These are phyloP conservation scores for Escovopsis sp. DNA, from an alignment of 2,329 filamentous ascomycete genomes.

Conservation along the genomic window DNA sequence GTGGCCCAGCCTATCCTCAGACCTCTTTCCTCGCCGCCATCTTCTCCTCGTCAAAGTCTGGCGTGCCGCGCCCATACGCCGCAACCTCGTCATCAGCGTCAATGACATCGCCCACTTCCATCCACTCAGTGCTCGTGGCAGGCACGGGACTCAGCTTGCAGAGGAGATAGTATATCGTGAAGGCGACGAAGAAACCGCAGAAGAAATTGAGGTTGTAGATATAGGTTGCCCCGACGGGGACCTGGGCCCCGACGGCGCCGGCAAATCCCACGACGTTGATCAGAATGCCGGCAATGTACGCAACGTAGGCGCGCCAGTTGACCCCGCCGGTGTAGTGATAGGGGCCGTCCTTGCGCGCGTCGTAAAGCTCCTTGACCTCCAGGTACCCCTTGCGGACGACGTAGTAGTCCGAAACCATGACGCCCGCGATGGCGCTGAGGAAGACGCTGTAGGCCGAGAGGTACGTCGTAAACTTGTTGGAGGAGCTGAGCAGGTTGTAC, in stretches of 20 bases:
- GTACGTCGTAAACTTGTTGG: constrained; percentile 82
- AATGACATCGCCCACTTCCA: constrained; percentile 56
- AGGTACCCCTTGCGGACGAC: constrained; percentile 69
- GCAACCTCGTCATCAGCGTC: constrained; percentile 30
- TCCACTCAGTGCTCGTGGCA: constrained; percentile 60
- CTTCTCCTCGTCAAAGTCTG: constrained; percentile 25
- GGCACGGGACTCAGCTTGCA: constrained; percentile 58
- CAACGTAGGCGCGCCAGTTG: constrained; percentile 70
- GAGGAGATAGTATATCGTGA: constrained; percentile 51
- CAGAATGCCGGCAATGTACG: constrained; percentile 70
- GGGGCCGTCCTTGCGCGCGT: constrained; percentile 46
- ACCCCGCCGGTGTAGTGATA: constrained; percentile 66
- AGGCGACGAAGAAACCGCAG: constrained; percentile 60
- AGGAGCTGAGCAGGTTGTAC: constrained; percentile 58
- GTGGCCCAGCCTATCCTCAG: too few relatives aligned
- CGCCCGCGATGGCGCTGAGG: constrained; percentile 84
- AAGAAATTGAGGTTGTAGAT: constrained; percentile 91
- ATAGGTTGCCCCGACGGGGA: constrained; percentile 67
- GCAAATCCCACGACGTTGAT: constrained; percentile 89
- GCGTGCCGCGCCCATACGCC: constrained; percentile 27
- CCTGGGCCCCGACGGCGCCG: constrained; percentile 55
- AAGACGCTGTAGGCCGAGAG: constrained; percentile 88
- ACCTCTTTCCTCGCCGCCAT: neutral
- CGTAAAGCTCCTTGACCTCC: constrained; percentile 66
- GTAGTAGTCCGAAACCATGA: constrained; percentile 83